A percentile compares a stretch with the other conserved stretches of the same genome.
Evolutionary conservation across 108 stramenopile genomes (phyloP).

Genomic region (Skeletonema potamos): DNA sequence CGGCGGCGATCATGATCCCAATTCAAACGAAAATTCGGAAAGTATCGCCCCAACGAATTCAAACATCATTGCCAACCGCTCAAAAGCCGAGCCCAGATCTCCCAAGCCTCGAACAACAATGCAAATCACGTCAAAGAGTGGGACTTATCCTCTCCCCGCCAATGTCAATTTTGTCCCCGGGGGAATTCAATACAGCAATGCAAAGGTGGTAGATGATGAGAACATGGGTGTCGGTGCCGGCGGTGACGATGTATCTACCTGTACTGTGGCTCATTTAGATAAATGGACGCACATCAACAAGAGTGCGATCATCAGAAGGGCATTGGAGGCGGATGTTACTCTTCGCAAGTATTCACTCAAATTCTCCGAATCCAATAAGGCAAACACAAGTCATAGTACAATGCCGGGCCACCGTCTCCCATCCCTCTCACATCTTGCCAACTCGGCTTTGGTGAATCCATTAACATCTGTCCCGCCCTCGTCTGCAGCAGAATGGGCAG

Average conservation of each 20-base stretch:
- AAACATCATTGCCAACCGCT: not conserved
- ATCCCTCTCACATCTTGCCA: conserved; percentile 67
- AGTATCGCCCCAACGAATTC: not conserved
- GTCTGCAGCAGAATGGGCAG: conserved; percentile 65
- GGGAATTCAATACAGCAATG: conserved; percentile 38
- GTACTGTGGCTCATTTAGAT: not conserved
- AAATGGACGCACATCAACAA: not conserved
- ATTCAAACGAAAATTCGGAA: not conserved
- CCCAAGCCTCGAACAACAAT: not conserved
- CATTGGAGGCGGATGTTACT: conserved; percentile 58
- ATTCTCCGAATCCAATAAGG: not conserved
- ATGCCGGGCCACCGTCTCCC: conserved; percentile 56
- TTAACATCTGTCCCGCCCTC: conserved; percentile 69
- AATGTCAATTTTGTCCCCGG: conserved; percentile 75
- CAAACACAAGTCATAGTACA: not conserved
- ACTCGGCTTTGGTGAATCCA: conserved; percentile 65
- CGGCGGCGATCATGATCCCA: not conserved
- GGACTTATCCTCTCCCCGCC: conserved; percentile 68
- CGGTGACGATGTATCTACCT: not conserved
- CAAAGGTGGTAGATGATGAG: not conserved
- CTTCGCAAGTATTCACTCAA: conserved; percentile 48
- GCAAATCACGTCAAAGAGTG: conserved; percentile 7
- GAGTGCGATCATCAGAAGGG: conserved; percentile 43
- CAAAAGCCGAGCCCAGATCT: not conserved
- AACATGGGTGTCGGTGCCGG: not conserved